Conservation (phyloP, 192 early-diverging fungal genomes). For the Coemansia sp. region DNA sequence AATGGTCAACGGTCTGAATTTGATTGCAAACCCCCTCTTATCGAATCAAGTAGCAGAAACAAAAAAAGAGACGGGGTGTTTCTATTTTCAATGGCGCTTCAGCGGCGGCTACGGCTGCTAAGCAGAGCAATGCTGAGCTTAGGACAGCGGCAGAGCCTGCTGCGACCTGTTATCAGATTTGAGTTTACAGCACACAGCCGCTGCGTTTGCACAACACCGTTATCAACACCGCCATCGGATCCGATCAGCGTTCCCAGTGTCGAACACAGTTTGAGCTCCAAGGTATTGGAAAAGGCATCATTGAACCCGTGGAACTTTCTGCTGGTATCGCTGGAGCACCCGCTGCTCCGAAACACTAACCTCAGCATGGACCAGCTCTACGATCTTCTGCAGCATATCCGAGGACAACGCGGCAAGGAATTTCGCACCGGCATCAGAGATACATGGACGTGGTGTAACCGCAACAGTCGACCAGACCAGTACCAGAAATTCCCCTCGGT, state of each 20-base stretch:
- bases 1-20: too few relatives aligned
- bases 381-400: background rate
- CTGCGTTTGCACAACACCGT: background rate
- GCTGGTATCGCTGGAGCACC: background rate
- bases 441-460: background rate
- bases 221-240: background rate
- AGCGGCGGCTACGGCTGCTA: background rate
- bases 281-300: background rate
- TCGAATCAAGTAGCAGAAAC: too few relatives aligned
- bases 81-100: constrained; percentile 6
- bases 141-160: background rate
- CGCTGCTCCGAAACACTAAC: background rate
- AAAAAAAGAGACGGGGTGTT: too few relatives aligned
- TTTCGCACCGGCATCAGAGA: background rate
- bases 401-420: background rate
- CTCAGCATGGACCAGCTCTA: background rate
- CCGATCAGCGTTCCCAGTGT: background rate
- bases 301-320: background rate
- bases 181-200: background rate
- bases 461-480: background rate
- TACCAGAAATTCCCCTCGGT: background rate
- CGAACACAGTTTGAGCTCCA: background rate
- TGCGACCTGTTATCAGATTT: background rate
- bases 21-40: too few relatives aligned
- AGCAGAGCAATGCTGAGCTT: background rate